Evolutionary conservation across 805 yeast species (phyloP).

Genomic region (Saccharomycopsis selenospora): DNA sequence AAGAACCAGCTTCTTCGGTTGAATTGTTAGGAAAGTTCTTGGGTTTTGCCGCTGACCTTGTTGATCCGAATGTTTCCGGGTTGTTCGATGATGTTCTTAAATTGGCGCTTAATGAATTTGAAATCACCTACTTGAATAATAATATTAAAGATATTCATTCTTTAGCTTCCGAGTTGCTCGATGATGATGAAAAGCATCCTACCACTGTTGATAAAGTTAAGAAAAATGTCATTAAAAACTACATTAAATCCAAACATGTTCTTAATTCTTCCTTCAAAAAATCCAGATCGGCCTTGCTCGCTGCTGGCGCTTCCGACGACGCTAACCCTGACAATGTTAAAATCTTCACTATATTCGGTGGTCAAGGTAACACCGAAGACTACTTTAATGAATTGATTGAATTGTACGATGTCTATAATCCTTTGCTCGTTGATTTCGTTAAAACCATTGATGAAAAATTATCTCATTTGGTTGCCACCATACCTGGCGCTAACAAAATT

Average conservation of each 20-base stretch:
- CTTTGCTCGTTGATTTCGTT: slow-evolving; percentile 66
- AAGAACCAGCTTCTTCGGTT: slow-evolving; percentile 80
- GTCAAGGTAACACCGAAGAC: slow-evolving; percentile 98
- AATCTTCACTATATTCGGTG: slow-evolving; percentile 88
- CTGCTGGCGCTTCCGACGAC: too few relatives aligned
- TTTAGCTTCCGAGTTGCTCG: slow-evolving; percentile 64
- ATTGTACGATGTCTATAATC: slow-evolving; percentile 67
- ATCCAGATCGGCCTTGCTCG: slow-evolving; percentile 55
- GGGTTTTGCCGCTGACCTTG: slow-evolving; percentile 55
- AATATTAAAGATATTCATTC: slow-evolving; percentile 71
- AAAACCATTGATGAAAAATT: slow-evolving; percentile 61
- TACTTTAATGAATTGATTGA: slow-evolving; percentile 95
- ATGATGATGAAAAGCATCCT: slow-evolving; percentile 46
- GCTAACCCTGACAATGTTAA: slow-evolving; percentile 50
- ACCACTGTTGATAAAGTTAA: slow-evolving; percentile 61
- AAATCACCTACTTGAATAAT: slow-evolving; percentile 65
- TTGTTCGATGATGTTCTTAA: slow-evolving; percentile 65
- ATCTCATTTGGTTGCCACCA: slow-evolving; percentile 57
- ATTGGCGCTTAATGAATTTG: slow-evolving; percentile 74
- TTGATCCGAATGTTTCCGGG: slow-evolving; percentile 38
- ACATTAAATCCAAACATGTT: slow-evolving; percentile 54
- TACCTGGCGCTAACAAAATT: slow-evolving; percentile 74
- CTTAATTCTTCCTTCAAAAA: slow-evolving; percentile 43
- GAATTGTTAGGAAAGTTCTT: slow-evolving; percentile 81
- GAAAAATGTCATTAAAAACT: slow-evolving; percentile 68